Conservation (phyloP, 192 early-diverging fungal species). For the Rhizophagus prolifer region DNA sequence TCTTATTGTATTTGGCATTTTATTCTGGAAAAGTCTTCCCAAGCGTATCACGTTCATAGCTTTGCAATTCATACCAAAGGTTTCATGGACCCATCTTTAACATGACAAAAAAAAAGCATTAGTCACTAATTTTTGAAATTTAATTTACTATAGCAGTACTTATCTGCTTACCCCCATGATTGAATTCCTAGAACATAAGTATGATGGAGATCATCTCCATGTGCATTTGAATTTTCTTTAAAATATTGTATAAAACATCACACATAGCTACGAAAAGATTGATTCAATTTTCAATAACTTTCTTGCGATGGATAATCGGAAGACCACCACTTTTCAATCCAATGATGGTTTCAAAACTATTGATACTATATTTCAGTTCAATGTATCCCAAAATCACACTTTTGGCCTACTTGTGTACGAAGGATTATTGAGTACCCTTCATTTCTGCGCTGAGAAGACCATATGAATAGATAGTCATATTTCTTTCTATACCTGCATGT, state of each 20-base stretch:
- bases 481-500: too few relatives aligned
- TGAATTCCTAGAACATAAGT: conserved; percentile 9
- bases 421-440: conserved; percentile 29
- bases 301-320: conserved; percentile 27
- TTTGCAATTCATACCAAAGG: conserved; percentile 22
- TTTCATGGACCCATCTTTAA: neutral
- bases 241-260: conserved; percentile 27
- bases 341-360: conserved; percentile 26
- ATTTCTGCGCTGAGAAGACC: conserved; percentile 22
- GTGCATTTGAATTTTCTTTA: conserved; percentile 25
- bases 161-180: conserved; percentile 9
- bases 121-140: too few relatives aligned
- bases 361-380: conserved; percentile 29
- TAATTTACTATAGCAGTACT: neutral
- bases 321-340: conserved; percentile 32
- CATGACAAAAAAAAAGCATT: conserved; percentile 13
- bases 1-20: conserved; percentile 22
- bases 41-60: conserved; percentile 26
- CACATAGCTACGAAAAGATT: neutral
- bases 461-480: too few relatives aligned
- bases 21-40: conserved; percentile 11
- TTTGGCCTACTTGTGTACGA: conserved; percentile 26
- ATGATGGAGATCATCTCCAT: conserved; percentile 25
- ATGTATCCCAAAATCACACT: conserved; percentile 29
- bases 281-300: conserved; percentile 11